These are phyloP conservation scores for Yamadazyma blattariae DNA, from an alignment of 1,139 yeast genomes.

Conservation along the genomic window DNA sequence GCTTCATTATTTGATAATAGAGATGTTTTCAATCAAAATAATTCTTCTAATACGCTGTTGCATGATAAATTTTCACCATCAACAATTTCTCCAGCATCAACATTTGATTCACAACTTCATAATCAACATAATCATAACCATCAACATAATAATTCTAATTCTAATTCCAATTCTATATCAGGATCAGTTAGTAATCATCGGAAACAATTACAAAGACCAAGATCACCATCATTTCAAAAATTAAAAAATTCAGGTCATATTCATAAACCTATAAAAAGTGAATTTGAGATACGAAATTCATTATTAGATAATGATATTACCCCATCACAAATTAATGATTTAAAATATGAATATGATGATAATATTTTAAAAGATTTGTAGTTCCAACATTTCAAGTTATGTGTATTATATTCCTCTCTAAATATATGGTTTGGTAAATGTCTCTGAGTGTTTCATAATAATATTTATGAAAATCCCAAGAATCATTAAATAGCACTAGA, in stretches of 20 bases:
- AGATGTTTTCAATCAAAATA: slow-evolving; percentile 7
- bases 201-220: slow-evolving; percentile 10
- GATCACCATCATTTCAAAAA: slow-evolving; percentile 20
- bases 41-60: slow-evolving; percentile 22
- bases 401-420: not conserved
- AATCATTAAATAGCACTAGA: too few species aligned
- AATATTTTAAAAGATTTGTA: slow-evolving; percentile 3
- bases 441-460: too few species aligned
- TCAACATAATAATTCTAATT: not conserved
- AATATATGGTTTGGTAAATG: too few species aligned
- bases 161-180: slow-evolving; percentile 10
- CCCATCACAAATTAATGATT: slow-evolving; percentile 4
- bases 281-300: slow-evolving; percentile 2
- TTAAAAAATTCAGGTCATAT: slow-evolving; percentile 29
- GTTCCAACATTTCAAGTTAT: not conserved
- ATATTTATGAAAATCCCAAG: too few species aligned
- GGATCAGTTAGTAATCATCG: slow-evolving; percentile 10
- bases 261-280: slow-evolving; percentile 24
- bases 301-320: slow-evolving; percentile 4
- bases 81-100: slow-evolving; percentile 13
- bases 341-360: slow-evolving; percentile 6
- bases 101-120: slow-evolving; percentile 7
- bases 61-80: slow-evolving; percentile 30
- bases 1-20: slow-evolving; percentile 11
- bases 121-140: slow-evolving; percentile 1